Evolutionary conservation across 169 alveolate species (phyloP).

Genomic region (Cyclospora cayetanensis): DNA sequence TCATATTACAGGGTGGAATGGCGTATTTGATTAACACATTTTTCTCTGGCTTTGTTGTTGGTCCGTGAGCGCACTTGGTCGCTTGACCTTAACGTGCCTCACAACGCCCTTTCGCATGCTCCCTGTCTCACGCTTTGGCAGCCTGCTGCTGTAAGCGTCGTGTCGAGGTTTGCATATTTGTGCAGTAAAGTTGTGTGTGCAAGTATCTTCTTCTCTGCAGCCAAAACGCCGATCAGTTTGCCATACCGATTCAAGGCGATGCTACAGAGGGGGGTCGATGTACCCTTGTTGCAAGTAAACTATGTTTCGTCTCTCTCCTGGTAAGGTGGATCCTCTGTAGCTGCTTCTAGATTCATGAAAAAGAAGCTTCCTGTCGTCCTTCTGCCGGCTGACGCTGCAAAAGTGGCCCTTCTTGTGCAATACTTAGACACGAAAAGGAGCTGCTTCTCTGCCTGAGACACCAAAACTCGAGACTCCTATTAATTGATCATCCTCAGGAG

Average conservation of each 20-base stretch:
- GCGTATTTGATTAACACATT: constrained; percentile 81
- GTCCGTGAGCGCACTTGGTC: too few relatives aligned
- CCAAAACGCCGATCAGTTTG: constrained; percentile 84
- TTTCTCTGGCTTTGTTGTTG: constrained; percentile 84
- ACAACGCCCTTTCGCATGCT: too few relatives aligned
- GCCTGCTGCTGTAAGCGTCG: not conserved
- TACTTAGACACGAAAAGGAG: too few relatives aligned
- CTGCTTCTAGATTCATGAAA: too few relatives aligned
- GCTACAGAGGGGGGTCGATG: constrained; percentile 84
- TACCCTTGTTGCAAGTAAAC: constrained; percentile 74
- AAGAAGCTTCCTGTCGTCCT: too few relatives aligned
- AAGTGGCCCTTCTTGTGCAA: too few relatives aligned
- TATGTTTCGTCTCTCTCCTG: constrained; percentile 81
- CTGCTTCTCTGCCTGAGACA: too few relatives aligned
- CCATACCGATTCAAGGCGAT: constrained; percentile 83
- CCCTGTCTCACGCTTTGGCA: not conserved
- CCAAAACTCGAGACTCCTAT: too few relatives aligned
- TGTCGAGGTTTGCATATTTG: not conserved
- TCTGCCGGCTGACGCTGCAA: too few relatives aligned
- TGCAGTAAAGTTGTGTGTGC: not conserved
- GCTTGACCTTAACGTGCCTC: too few relatives aligned
- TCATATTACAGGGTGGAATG: constrained; percentile 83
- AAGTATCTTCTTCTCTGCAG: constrained; percentile 41
- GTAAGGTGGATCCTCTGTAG: too few relatives aligned
- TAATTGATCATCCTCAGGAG: too few relatives aligned